A percentile compares a stretch with the other conserved stretches of the same genome.
These are phyloP conservation scores for Fraxinus sp. DNA, from an alignment of 305 asterid species.

Conservation along the genomic window DNA sequence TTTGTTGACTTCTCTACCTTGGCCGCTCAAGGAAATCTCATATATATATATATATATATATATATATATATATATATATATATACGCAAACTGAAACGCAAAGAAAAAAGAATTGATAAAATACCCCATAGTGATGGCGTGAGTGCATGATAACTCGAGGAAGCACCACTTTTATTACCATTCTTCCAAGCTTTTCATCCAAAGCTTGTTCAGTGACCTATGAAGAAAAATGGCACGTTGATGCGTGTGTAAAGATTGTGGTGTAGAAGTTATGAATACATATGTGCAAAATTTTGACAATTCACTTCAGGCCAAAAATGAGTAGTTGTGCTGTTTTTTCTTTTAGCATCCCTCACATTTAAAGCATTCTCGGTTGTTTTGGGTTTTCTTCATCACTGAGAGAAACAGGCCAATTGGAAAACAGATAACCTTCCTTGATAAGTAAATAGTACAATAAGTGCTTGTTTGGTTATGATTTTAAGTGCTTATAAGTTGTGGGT, in stretches of 20 bases:
- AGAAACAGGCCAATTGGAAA: background rate
- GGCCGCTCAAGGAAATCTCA: background rate
- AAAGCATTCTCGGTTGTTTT: background rate
- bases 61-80: too few relatives aligned
- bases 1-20: background rate
- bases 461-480: background rate
- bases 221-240: slow-evolving; percentile 1
- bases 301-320: background rate
- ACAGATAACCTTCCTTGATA: background rate
- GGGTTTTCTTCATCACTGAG: background rate
- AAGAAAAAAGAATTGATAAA: background rate
- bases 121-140: slow-evolving; percentile 93
- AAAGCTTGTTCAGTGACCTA: slow-evolving; percentile 81
- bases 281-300: background rate
- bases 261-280: background rate
- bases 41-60: too few relatives aligned
- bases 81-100: slow-evolving; percentile 6
- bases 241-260: background rate
- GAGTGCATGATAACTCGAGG: slow-evolving; percentile 97
- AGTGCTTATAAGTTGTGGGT: background rate
- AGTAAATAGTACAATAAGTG: background rate
- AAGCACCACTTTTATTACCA: slow-evolving; percentile 88
- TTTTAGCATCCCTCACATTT: background rate
- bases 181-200: slow-evolving; percentile 91
- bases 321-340: background rate